phyloP scores from a whole-genome alignment of 257 asterid species.

The Fraxinus quadrangulata region DNA sequence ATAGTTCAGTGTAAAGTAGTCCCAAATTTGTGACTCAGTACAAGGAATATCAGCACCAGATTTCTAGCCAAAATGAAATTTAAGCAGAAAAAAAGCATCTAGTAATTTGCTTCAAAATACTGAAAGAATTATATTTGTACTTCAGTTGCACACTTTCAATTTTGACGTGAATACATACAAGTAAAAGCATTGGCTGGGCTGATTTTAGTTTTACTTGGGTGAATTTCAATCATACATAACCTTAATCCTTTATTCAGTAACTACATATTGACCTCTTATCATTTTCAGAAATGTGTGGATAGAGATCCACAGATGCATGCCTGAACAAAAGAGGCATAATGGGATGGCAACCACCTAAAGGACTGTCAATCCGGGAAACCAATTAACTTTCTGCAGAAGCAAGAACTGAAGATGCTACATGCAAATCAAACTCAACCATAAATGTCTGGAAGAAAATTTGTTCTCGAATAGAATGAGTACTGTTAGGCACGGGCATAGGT shows the following conservation, averaged over 20 bases:
- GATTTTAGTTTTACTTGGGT: neutral
- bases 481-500: neutral
- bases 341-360: neutral
- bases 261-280: neutral
- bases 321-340: neutral
- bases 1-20: neutral
- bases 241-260: neutral
- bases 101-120: neutral
- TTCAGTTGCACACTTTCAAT: neutral
- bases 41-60: neutral
- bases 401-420: neutral
- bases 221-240: neutral
- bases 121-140: neutral
- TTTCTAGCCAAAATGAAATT: neutral
- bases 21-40: neutral
- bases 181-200: neutral
- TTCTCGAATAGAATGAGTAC: neutral
- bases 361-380: neutral
- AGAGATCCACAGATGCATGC: neutral
- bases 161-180: neutral
- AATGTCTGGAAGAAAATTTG: conserved; percentile 1
- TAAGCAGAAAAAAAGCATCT: neutral
- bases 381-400: neutral
- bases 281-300: neutral
- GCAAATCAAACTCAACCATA: neutral